phyloP scores from a whole-genome alignment of 306 rosid genomes.

The Vicia faba region DNA sequence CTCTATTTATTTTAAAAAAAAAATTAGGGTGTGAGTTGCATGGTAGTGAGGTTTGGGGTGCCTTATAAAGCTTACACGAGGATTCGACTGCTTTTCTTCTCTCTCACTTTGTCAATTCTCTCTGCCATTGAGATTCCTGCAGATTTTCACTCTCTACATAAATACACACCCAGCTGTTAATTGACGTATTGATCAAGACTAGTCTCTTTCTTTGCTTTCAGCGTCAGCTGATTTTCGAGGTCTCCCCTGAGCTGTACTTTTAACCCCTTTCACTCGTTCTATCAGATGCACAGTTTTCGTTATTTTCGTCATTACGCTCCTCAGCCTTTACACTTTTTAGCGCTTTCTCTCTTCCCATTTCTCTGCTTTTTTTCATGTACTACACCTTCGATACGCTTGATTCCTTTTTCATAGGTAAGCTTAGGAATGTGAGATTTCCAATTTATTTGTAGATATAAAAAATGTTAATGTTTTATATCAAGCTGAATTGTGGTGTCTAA shows the following conservation, averaged over 20 bases:
- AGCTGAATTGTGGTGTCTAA: slow-evolving; percentile 28
- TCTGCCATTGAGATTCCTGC: slow-evolving; percentile 54
- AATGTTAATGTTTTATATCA: background rate
- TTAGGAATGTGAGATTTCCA: slow-evolving; percentile 24
- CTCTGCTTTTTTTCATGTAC: slow-evolving; percentile 21
- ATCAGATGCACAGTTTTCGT: slow-evolving; percentile 10
- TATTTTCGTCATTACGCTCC: slow-evolving; percentile 30
- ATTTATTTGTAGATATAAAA: background rate
- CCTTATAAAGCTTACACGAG: slow-evolving; percentile 67
- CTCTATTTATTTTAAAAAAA: no score
- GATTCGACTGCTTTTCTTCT: slow-evolving; percentile 47
- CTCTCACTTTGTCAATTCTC: slow-evolving; percentile 51
- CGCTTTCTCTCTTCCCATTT: background rate
- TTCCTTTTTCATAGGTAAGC: slow-evolving; percentile 23
- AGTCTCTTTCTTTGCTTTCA: slow-evolving; percentile 36
- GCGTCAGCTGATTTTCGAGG: slow-evolving; percentile 30
- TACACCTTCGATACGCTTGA: background rate
- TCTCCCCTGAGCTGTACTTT: slow-evolving; percentile 28
- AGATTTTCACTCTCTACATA: slow-evolving; percentile 49
- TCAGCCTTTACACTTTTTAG: background rate
- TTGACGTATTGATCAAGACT: slow-evolving; percentile 33
- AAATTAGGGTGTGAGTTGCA: slow-evolving; percentile 53
- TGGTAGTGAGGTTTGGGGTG: slow-evolving; percentile 52
- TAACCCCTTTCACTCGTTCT: slow-evolving; percentile 26
- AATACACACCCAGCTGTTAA: slow-evolving; percentile 31